A percentile compares a stretch with the other conserved stretches of the same genome.
phyloP scores from a whole-genome alignment of 176 grass and related monocot species.

The Metroxylon sagu region DNA sequence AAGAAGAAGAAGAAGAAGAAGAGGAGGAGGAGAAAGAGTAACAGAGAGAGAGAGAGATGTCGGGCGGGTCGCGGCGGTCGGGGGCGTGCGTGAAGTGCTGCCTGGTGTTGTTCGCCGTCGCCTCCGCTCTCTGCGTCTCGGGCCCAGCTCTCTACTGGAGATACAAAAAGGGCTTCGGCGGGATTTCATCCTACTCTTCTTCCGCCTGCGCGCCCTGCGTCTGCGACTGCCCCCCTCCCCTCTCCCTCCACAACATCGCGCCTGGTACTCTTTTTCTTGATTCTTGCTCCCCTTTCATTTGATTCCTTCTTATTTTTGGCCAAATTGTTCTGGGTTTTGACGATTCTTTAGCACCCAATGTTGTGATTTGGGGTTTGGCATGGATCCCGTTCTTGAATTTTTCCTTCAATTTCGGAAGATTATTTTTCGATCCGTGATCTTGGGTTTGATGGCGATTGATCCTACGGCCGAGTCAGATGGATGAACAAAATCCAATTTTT shows the following conservation, averaged over 20 bases:
- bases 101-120: slow-evolving; percentile 83
- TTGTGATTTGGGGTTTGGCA: too few relatives aligned
- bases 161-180: slow-evolving; percentile 60
- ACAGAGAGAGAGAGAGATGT: slow-evolving; percentile 8
- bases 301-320: too few relatives aligned
- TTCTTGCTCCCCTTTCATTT: neutral
- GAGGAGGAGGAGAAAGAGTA: too few relatives aligned
- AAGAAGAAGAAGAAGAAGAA: too few relatives aligned
- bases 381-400: too few relatives aligned
- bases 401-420: too few relatives aligned
- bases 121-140: slow-evolving; percentile 91
- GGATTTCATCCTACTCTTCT: slow-evolving; percentile 9
- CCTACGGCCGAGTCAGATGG: too few relatives aligned
- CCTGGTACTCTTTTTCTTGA: slow-evolving; percentile 28
- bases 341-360: neutral
- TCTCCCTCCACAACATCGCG: slow-evolving; percentile 65
- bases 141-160: slow-evolving; percentile 89
- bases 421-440: too few relatives aligned
- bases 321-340: neutral
- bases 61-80: slow-evolving; percentile 28
- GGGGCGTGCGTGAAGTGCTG: slow-evolving; percentile 66
- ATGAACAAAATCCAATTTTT: too few relatives aligned
- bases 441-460: too few relatives aligned
- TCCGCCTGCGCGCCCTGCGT: slow-evolving; percentile 51
- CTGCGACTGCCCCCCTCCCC: slow-evolving; percentile 83